Conservation (phyloP, 257 asterid species). For the Echium plantagineum region DNA sequence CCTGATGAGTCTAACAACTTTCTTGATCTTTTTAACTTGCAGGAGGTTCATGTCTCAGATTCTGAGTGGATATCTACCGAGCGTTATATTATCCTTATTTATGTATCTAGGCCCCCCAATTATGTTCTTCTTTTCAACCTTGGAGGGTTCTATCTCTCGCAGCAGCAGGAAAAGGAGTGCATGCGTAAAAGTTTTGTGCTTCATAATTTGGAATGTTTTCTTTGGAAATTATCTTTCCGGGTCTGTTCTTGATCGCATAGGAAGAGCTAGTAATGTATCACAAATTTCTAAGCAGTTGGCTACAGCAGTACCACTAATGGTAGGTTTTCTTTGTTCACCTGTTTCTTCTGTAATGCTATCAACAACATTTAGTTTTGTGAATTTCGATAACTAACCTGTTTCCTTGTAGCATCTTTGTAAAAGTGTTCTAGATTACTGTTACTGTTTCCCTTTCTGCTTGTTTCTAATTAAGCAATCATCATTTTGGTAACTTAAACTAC, state of each 20-base stretch:
- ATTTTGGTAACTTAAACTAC: not conserved
- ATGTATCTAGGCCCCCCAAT: slow-evolving; percentile 52
- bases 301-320: slow-evolving; percentile 44
- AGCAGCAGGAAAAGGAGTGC: slow-evolving; percentile 76
- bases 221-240: slow-evolving; percentile 71
- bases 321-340: not conserved
- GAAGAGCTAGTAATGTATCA: slow-evolving; percentile 28
- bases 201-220: slow-evolving; percentile 75
- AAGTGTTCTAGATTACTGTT: not conserved
- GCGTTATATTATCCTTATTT: slow-evolving; percentile 59
- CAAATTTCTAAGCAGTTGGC: slow-evolving; percentile 58
- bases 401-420: too few species aligned
- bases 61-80: slow-evolving; percentile 76
- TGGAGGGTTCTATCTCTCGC: slow-evolving; percentile 77
- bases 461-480: too few species aligned
- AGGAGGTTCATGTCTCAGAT: slow-evolving; percentile 45
- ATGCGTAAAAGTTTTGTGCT: slow-evolving; percentile 57
- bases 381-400: too few species aligned
- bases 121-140: slow-evolving; percentile 62
- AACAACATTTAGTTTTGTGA: too few species aligned
- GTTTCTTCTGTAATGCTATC: not conserved
- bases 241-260: slow-evolving; percentile 52
- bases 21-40: slow-evolving; percentile 10
- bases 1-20: slow-evolving; percentile 1
- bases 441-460: not conserved